Percentiles rank a stretch among this genome's conserved stretches.
Conservation (phyloP, 208 protist genomes). For the Trypanosoma congolense region DNA sequence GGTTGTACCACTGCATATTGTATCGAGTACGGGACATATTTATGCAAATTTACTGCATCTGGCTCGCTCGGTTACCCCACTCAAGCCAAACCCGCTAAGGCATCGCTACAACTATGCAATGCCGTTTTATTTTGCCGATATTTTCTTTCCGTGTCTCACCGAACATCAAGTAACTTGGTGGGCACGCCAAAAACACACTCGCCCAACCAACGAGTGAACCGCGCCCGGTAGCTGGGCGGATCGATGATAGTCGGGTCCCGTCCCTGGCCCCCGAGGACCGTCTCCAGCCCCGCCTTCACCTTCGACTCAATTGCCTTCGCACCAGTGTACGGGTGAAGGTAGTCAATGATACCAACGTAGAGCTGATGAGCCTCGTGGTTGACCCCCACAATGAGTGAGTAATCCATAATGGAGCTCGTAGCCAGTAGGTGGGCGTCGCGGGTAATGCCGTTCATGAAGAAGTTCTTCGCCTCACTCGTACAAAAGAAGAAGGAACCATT, state of each 20-base stretch:
- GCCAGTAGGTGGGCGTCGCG: constrained; percentile 56
- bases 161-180: constrained; percentile 32
- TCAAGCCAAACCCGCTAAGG: background rate
- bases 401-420: constrained; percentile 68
- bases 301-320: constrained; percentile 78
- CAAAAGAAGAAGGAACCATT: constrained; percentile 65
- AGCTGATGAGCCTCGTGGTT: constrained; percentile 7
- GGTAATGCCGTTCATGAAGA: constrained; percentile 49
- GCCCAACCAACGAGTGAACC: constrained; percentile 68
- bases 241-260: constrained; percentile 80
- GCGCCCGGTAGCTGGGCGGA: constrained; percentile 50
- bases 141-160: constrained; percentile 4
- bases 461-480: constrained; percentile 30
- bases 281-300: constrained; percentile 80
- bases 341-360: constrained; percentile 72
- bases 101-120: too few relatives aligned
- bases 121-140: too few relatives aligned
- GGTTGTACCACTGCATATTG: too few relatives aligned
- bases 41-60: background rate
- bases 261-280: constrained; percentile 45
- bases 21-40: too few relatives aligned
- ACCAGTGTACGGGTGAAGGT: constrained; percentile 76
- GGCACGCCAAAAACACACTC: constrained; percentile 78
- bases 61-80: background rate
- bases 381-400: constrained; percentile 62